Evolutionary conservation across 202 grass and related monocot genomes (phyloP).

Genomic region (Digitaria exilis): DNA sequence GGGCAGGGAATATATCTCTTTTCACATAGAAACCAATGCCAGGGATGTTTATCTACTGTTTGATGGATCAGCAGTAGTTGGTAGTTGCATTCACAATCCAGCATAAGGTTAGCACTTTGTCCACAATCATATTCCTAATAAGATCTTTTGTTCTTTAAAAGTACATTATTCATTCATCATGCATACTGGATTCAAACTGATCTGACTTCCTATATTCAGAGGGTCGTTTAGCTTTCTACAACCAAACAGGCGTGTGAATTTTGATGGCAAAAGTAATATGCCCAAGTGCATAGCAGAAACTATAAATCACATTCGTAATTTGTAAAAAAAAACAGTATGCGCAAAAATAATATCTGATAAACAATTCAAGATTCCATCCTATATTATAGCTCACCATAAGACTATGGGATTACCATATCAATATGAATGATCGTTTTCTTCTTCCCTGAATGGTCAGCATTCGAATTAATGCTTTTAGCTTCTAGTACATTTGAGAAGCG

Average conservation of each 20-base stretch:
- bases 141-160: neutral
- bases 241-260: constrained; percentile 3
- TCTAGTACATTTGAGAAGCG: constrained; percentile 64
- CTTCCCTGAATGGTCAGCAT: constrained; percentile 43
- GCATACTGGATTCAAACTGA: neutral
- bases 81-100: neutral
- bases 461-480: constrained; percentile 51
- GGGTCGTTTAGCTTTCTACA: neutral
- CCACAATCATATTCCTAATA: constrained; percentile 4
- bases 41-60: constrained; percentile 6
- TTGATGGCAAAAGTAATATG: neutral
- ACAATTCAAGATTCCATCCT: neutral
- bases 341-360: neutral
- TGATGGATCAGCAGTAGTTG: neutral
- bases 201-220: constrained; percentile 7
- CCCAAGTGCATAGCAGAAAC: constrained; percentile 15
- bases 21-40: neutral
- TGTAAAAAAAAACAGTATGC: neutral
- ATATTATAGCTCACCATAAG: neutral
- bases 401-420: constrained; percentile 89
- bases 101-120: neutral
- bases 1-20: neutral
- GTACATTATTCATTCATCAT: neutral
- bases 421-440: constrained; percentile 81
- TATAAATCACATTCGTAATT: neutral